A percentile compares a stretch with the other conserved stretches of the same genome.
Evolutionary conservation across 2,329 filamentous ascomycete genomes (phyloP).

Genomic region (Trichoderma sp.): DNA sequence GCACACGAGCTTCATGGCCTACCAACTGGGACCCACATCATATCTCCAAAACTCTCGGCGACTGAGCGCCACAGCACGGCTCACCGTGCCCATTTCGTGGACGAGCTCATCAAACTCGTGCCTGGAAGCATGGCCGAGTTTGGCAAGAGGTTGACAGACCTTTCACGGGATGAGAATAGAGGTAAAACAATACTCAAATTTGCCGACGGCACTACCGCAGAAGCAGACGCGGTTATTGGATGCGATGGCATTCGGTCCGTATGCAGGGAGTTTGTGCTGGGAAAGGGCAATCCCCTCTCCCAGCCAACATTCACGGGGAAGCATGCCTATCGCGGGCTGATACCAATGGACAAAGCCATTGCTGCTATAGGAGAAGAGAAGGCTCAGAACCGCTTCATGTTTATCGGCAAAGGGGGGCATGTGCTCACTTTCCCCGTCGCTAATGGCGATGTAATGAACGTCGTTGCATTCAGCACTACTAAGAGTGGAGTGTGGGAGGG

Average conservation of each 20-base stretch:
- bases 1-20: constrained; percentile 21
- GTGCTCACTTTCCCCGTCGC: constrained; percentile 13
- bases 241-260: constrained; percentile 27
- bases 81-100: constrained; percentile 22
- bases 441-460: neutral
- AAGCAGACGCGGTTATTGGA: constrained; percentile 26
- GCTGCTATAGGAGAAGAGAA: constrained; percentile 10
- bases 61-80: constrained; percentile 13
- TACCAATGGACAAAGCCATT: constrained; percentile 12
- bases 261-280: neutral
- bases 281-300: constrained; percentile 1
- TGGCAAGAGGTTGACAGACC: constrained; percentile 19
- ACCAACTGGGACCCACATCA: constrained; percentile 19
- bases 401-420: constrained; percentile 2
- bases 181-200: constrained; percentile 12
- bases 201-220: constrained; percentile 21
- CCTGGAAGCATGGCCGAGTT: constrained; percentile 16
- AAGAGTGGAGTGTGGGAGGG: neutral
- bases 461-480: constrained; percentile 10
- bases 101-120: constrained; percentile 20
- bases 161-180: neutral
- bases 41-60: constrained; percentile 1
- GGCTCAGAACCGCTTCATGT: constrained; percentile 12
- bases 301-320: neutral
- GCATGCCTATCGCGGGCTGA: constrained; percentile 6